phyloP scores from a whole-genome alignment of 192 early-diverging fungal species.

The Phycomyces blakesleeanus region DNA sequence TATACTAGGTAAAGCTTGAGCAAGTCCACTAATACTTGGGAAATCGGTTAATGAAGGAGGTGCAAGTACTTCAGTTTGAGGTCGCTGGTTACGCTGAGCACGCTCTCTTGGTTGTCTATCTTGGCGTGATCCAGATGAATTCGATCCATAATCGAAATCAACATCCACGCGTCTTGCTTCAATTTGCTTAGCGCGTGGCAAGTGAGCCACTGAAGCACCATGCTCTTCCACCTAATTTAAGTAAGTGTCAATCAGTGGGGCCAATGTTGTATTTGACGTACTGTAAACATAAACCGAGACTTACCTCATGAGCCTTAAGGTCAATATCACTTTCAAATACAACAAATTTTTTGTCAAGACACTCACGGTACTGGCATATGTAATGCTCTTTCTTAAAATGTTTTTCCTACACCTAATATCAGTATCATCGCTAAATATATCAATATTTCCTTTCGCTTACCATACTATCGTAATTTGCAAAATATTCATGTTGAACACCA shows the following conservation, averaged over 20 bases:
- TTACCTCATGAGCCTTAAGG: slow-evolving; percentile 83
- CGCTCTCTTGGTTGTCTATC: slow-evolving; percentile 14
- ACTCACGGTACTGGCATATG: slow-evolving; percentile 73
- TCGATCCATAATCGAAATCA: slow-evolving; percentile 22
- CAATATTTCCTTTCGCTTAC: slow-evolving; percentile 42
- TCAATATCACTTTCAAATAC: slow-evolving; percentile 93
- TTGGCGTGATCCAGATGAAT: not conserved
- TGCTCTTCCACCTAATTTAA: slow-evolving; percentile 35
- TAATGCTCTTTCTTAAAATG: slow-evolving; percentile 85
- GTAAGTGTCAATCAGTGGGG: not conserved
- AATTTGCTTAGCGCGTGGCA: slow-evolving; percentile 31
- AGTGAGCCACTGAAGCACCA: slow-evolving; percentile 22
- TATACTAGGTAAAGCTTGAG: not conserved
- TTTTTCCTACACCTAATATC: slow-evolving; percentile 36
- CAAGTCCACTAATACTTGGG: slow-evolving; percentile 8
- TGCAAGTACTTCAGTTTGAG: not conserved
- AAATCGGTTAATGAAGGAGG: slow-evolving; percentile 15
- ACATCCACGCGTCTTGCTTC: slow-evolving; percentile 38
- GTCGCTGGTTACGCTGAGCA: slow-evolving; percentile 4
- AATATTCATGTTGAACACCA: slow-evolving; percentile 84
- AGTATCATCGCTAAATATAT: not conserved
- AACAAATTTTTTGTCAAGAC: slow-evolving; percentile 92
- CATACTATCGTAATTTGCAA: slow-evolving; percentile 72
- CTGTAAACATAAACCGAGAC: not conserved
- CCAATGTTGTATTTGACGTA: not conserved